A percentile compares a stretch with the other conserved stretches of the same genome.
Evolutionary conservation across 805 yeast genomes (phyloP).

Genomic region (Alloascoidea hylecoeti): DNA sequence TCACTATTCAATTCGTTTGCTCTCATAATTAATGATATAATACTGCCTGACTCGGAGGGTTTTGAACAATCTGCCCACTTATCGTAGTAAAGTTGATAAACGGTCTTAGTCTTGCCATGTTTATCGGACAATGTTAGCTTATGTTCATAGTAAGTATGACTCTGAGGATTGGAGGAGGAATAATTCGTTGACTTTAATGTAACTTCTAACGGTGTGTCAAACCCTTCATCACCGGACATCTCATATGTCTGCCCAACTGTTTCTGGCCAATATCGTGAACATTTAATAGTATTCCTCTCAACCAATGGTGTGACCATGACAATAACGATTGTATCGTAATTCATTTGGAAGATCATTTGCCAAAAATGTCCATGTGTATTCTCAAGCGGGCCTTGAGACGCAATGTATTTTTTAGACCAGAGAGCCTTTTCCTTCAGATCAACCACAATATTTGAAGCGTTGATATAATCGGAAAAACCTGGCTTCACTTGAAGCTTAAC

Average conservation of each 20-base stretch:
- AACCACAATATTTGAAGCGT: conserved; percentile 63
- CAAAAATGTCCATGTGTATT: conserved; percentile 76
- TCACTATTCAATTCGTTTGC: conserved; percentile 23
- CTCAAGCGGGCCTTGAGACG: conserved; percentile 52
- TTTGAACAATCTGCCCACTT: conserved; percentile 81
- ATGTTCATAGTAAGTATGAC: conserved; percentile 10
- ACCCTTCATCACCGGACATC: conserved; percentile 2
- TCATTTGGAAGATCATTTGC: conserved; percentile 60
- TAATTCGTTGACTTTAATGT: conserved; percentile 7
- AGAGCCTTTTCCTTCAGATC: conserved; percentile 14
- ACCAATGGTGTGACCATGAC: conserved; percentile 66
- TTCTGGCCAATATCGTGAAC: conserved; percentile 69
- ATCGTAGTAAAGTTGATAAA: conserved; percentile 55
- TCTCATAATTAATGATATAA: conserved; percentile 36
- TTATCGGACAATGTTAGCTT: conserved; percentile 1
- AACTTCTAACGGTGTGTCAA: conserved; percentile 8
- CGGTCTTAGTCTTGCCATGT: conserved; percentile 9
- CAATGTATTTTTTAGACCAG: conserved; percentile 15
- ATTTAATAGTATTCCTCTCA: conserved; percentile 72
- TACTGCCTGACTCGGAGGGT: conserved; percentile 37
- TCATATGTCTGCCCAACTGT: conserved; percentile 13
- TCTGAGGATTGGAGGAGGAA: conserved; percentile 6
- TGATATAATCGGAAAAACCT: conserved; percentile 49
- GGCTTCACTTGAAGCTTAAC: conserved; percentile 29
- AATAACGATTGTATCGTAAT: conserved; percentile 47